A percentile compares a stretch with the other conserved stretches of the same genome.
phyloP scores from a whole-genome alignment of 352 stramenopile genomes.

The Thraustochytrium sp. region DNA sequence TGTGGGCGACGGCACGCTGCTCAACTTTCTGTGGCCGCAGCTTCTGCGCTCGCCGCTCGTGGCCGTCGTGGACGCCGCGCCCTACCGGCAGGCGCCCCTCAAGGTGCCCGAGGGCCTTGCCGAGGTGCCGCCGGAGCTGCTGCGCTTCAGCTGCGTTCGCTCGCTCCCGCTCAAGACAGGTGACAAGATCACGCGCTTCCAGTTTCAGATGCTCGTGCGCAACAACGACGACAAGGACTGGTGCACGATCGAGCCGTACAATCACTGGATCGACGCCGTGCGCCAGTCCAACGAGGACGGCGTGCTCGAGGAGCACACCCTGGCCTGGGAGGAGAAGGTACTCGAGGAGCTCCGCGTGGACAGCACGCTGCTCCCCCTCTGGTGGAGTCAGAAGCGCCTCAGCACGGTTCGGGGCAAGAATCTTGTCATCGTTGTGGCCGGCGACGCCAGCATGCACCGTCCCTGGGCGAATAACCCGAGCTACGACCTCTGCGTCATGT shows the following conservation, averaged over 20 bases:
- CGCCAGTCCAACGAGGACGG: neutral
- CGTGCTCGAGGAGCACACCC: neutral
- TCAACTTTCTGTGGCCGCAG: neutral
- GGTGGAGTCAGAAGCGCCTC: neutral
- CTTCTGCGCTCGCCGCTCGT: neutral
- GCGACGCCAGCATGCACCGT: neutral
- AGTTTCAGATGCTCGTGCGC: slow-evolving; percentile 11
- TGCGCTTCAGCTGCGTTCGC: neutral
- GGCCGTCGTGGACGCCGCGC: neutral
- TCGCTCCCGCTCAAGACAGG: neutral
- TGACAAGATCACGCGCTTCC: slow-evolving; percentile 4
- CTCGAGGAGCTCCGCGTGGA: neutral
- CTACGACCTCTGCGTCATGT: slow-evolving; percentile 19
- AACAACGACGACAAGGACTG: slow-evolving; percentile 21
- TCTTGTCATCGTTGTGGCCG: slow-evolving; percentile 17
- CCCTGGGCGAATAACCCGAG: neutral
- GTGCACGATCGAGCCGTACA: neutral
- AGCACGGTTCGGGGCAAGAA: neutral
- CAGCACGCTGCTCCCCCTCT: neutral
- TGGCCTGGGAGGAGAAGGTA: neutral
- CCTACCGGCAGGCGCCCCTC: neutral
- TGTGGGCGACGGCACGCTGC: neutral
- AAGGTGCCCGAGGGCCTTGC: neutral
- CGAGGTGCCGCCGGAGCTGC: neutral
- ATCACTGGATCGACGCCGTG: neutral